Evolutionary conservation across 345 rosid species (phyloP), one percentile per base, ranked within the genome.

Genomic region (Eucalyptus guilfoylei): DNA sequence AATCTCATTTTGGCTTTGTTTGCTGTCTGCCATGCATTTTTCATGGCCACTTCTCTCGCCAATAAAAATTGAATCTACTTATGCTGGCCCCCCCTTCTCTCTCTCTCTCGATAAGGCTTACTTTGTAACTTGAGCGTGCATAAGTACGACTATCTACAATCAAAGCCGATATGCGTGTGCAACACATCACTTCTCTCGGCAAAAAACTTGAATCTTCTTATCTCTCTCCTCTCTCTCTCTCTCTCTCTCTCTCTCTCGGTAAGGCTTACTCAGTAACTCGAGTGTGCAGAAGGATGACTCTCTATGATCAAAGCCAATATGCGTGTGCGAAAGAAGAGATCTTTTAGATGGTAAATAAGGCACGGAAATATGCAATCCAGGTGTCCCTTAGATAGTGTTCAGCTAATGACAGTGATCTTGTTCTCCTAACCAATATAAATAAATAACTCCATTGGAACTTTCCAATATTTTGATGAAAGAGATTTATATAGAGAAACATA

Each of bases 11-110:
- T 40, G 30, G 47, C 83, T 40, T 1, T 76, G 83, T 76, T 76
- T 76, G 83, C 83, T 40, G 83, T 37, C 55, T 10, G 83, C 83
- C 83, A 40, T 40, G 83, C 47, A 21, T 76, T 4, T 44, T 76
- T 37, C 83, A 19, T 19, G 47, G 83, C 21, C 42, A 37, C 45
- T 72, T 19, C 45, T 72, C 83, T 34, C 37, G 42, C 4, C 80
- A 69, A 69, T 2, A 69, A 17, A 34, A 40, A 50, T 19, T 0
- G 26, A 72, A 72, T 69, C 80, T 69, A 34, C 2, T 69, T 17
- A 9, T 34, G 55, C 54, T 21, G 0, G 3, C 8, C 0, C 9
- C 23, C 0, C 10, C 9, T 8, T 12, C 3, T 6, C 6, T 14
- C 52, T 15, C 24, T 7, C 24, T 52, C 9, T 52, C 55, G 55